phyloP scores from a whole-genome alignment of 768 basidiomycete species.

The Lactifluus volemus region DNA sequence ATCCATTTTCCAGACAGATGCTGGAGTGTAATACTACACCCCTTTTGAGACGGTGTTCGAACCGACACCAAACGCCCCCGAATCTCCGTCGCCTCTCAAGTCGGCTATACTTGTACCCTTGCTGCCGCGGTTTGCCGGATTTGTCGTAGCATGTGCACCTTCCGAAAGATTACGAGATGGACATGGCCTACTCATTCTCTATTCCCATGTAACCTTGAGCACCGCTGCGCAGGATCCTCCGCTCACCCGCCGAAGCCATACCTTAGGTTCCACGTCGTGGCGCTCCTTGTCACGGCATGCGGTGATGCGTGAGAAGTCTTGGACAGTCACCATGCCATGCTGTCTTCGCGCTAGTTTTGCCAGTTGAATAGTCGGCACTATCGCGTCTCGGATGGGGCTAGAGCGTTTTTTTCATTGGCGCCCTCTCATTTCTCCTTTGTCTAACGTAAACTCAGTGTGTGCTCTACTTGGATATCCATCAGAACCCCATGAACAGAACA shows the following conservation, averaged over 20 bases:
- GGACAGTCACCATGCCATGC: conserved; percentile 12
- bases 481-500: conserved; percentile 17
- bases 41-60: neutral
- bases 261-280: conserved; percentile 16
- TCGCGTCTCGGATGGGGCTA: conserved; percentile 14
- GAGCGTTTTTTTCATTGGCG: conserved; percentile 12
- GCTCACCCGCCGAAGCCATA: conserved; percentile 17
- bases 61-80: neutral
- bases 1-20: neutral
- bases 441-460: conserved; percentile 15
- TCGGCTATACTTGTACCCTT: neutral
- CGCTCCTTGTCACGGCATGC: conserved; percentile 15
- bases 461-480: conserved; percentile 16
- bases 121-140: conserved; percentile 10
- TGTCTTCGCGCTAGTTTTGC: conserved; percentile 17
- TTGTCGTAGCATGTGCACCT: conserved; percentile 1
- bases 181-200: conserved; percentile 1
- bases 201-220: conserved; percentile 2
- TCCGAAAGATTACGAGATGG: conserved; percentile 6
- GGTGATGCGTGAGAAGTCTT: conserved; percentile 13
- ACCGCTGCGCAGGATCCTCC: conserved; percentile 5
- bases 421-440: conserved; percentile 14
- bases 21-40: neutral
- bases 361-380: conserved; percentile 17
- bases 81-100: conserved; percentile 8